Evolutionary conservation across 148 eudicot genomes (phyloP).

Genomic region (Talinum fruticosum): DNA sequence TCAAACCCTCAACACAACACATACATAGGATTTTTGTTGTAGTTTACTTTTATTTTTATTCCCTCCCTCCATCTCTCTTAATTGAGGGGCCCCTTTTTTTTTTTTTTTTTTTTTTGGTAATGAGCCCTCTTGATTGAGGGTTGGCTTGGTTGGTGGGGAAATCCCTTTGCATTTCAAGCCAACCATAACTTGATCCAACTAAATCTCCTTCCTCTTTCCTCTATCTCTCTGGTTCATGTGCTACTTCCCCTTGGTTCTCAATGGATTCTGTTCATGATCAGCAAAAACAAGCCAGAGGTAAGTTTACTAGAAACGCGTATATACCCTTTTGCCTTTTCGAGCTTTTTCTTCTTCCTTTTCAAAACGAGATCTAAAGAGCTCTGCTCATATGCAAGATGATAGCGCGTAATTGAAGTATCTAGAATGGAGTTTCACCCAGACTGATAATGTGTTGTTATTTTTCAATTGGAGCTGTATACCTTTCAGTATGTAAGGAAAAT

Average conservation of each 20-base stretch:
- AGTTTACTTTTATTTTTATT: no score
- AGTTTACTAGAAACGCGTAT: no score
- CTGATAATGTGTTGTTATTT: background rate
- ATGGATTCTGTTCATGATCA: slow-evolving; percentile 22
- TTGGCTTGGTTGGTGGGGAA: no score
- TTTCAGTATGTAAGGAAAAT: background rate
- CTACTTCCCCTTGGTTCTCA: background rate
- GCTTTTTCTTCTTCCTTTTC: background rate
- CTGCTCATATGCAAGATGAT: background rate
- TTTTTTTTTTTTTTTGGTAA: no score
- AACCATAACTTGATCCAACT: background rate
- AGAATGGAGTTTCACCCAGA: background rate
- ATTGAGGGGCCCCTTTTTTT: no score
- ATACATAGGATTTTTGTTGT: no score
- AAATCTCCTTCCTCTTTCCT: background rate
- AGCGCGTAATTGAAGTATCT: background rate
- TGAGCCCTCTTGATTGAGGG: no score
- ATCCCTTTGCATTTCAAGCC: no score
- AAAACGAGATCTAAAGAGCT: background rate
- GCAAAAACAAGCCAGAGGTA: slow-evolving; percentile 15
- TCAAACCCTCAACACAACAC: no score
- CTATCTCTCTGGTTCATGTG: background rate
- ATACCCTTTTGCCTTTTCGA: no score
- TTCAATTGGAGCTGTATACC: background rate
- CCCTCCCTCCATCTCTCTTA: no score